These are phyloP conservation scores for Gloeopeniophorella convolvens DNA, from an alignment of 768 basidiomycete species.

Conservation along the genomic window DNA sequence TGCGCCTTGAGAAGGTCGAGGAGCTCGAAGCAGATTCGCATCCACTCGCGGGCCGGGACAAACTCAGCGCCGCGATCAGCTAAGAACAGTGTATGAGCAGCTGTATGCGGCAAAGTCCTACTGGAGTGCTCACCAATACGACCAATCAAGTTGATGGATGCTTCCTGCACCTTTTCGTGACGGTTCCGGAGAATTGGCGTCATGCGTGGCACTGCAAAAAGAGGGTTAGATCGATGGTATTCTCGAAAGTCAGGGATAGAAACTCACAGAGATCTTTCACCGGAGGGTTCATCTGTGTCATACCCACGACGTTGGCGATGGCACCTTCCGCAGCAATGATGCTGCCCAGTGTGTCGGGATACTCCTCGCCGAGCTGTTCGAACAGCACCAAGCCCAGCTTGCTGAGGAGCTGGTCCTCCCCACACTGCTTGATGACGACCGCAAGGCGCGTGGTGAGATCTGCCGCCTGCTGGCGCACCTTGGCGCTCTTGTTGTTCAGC, in stretches of 20 bases:
- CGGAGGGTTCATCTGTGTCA: slow-evolving; percentile 99
- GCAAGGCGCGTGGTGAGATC: slow-evolving; percentile 94
- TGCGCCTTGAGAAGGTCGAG: slow-evolving; percentile 96
- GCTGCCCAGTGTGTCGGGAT: slow-evolving; percentile 97
- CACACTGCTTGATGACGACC: slow-evolving; percentile 97
- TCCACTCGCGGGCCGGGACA: slow-evolving; percentile 98
- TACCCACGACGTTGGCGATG: slow-evolving; percentile 98
- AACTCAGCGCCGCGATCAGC: slow-evolving; percentile 99
- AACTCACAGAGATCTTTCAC: slow-evolving; percentile 96
- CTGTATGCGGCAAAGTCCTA: not conserved
- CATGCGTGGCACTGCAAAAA: slow-evolving; percentile 84
- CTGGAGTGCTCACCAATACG: slow-evolving; percentile 59
- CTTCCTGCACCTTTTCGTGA: slow-evolving; percentile 99
- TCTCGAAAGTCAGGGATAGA: slow-evolving; percentile 1
- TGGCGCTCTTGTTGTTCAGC: slow-evolving; percentile 98
- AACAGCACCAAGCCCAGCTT: slow-evolving; percentile 96
- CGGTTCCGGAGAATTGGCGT: slow-evolving; percentile 99
- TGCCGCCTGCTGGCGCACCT: slow-evolving; percentile 98
- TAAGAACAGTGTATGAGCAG: slow-evolving; percentile 20
- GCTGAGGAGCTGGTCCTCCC: slow-evolving; percentile 91
- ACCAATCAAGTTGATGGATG: slow-evolving; percentile 98
- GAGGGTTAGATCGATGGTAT: not conserved
- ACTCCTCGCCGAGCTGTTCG: slow-evolving; percentile 98
- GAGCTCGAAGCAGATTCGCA: slow-evolving; percentile 99
- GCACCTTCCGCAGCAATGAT: slow-evolving; percentile 98